These are phyloP conservation scores for Bryum argenteum DNA, from an alignment of 225 moss, liverwort and hornwort species.

Conservation along the genomic window DNA sequence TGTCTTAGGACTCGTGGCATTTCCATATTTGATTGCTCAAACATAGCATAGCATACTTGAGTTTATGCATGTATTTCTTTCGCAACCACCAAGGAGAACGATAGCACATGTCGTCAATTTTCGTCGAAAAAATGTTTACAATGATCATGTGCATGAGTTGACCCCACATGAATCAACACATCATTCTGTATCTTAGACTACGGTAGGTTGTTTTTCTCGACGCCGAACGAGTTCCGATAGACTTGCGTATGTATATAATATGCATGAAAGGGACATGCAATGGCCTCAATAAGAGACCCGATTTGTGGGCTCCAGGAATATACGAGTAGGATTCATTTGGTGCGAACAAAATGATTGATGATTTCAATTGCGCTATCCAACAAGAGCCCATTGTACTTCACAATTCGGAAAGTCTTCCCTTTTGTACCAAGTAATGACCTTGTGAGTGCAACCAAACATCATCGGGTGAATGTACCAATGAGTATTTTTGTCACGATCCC, in stretches of 20 bases:
- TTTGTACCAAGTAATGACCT: background rate
- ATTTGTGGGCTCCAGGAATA: background rate
- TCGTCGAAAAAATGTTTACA: too few relatives aligned
- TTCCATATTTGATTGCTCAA: too few relatives aligned
- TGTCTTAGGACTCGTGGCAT: too few relatives aligned
- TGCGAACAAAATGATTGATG: constrained; percentile 17
- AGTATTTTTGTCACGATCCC: too few relatives aligned
- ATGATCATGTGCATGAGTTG: background rate
- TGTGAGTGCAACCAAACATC: too few relatives aligned
- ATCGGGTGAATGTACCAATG: too few relatives aligned
- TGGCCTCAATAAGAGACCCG: too few relatives aligned
- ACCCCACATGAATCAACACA: background rate
- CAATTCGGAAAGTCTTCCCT: background rate
- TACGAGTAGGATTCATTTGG: background rate
- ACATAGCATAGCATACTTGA: too few relatives aligned
- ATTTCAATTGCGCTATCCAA: background rate
- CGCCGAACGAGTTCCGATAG: background rate
- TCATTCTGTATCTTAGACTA: background rate
- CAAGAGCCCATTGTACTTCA: background rate
- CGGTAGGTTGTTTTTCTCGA: background rate
- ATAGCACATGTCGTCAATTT: too few relatives aligned
- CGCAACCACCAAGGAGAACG: too few relatives aligned
- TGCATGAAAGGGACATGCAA: background rate
- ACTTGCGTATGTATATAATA: too few relatives aligned
- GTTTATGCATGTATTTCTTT: too few relatives aligned